A percentile compares a stretch with the other conserved stretches of the same genome.
Conservation (phyloP, 2,329 filamentous ascomycete genomes). For the Endothia cerciana region DNA sequence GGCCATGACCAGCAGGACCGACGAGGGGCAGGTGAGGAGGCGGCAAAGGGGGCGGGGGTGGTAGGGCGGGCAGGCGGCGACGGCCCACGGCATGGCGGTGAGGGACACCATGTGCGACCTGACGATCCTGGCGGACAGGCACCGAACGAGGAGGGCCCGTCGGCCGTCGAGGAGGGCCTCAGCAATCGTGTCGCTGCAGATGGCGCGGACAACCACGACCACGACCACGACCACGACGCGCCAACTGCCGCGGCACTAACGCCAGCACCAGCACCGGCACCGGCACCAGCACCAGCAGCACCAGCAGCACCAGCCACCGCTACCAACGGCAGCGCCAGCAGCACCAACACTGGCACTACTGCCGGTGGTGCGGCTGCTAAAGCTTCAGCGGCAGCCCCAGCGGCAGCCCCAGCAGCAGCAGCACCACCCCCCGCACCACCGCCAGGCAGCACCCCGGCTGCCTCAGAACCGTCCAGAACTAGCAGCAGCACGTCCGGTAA, state of each 20-base stretch:
- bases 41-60: not conserved
- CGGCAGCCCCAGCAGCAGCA: not conserved
- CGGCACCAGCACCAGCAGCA: not conserved
- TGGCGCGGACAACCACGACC: not conserved
- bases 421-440: slow-evolving; percentile 1
- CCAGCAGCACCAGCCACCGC: not conserved
- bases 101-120: too few species aligned
- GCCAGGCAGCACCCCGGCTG: slow-evolving; percentile 7
- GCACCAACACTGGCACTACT: not conserved
- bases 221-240: not conserved
- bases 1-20: not conserved
- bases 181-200: not conserved
- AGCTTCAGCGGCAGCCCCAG: not conserved
- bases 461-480: slow-evolving; percentile 6
- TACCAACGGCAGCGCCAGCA: not conserved
- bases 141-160: not conserved
- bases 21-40: not conserved
- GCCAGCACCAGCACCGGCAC: too few species aligned
- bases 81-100: not conserved
- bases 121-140: not conserved
- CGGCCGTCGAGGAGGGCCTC: not conserved
- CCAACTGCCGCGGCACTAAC: not conserved
- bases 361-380: not conserved
- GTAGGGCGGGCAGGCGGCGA: not conserved
- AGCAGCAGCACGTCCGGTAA: slow-evolving; percentile 36